phyloP scores from a whole-genome alignment of 2,329 filamentous ascomycete genomes.

The Grosmannia serpens region DNA sequence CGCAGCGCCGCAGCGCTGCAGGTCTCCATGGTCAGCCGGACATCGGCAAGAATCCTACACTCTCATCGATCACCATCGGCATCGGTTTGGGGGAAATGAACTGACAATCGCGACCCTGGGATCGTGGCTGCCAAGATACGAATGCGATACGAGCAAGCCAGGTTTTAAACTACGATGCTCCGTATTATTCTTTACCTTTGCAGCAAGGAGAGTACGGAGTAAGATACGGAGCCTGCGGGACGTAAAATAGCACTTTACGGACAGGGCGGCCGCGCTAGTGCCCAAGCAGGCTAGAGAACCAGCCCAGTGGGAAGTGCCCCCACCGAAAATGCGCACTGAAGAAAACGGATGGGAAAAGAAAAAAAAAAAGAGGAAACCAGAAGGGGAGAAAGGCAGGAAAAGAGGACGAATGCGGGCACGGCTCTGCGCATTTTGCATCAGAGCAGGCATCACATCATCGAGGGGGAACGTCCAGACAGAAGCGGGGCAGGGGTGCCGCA shows the following conservation, averaged over 20 bases:
- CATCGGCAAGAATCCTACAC: too few species aligned
- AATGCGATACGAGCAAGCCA: too few species aligned
- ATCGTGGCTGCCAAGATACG: too few species aligned
- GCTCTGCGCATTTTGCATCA: not conserved
- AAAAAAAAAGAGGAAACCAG: not conserved
- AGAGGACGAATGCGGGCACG: not conserved
- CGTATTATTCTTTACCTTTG: too few species aligned
- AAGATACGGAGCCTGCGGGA: not conserved
- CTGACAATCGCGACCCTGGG: too few species aligned
- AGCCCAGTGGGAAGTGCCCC: not conserved
- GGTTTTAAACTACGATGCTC: too few species aligned
- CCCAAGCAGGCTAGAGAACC: not conserved
- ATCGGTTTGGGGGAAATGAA: too few species aligned
- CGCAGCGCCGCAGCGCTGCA: too few species aligned
- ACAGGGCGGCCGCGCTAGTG: not conserved
- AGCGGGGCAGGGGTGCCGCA: not conserved
- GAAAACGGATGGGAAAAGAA: not conserved
- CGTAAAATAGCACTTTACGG: not conserved
- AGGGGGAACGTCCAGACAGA: not conserved
- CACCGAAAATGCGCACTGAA: not conserved
- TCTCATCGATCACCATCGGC: too few species aligned
- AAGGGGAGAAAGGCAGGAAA: not conserved
- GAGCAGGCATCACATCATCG: not conserved
- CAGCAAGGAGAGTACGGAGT: too few species aligned
- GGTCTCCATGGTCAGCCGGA: too few species aligned